Evolutionary conservation across 1,139 yeast species (phyloP), one percentile per base, ranked within the genome.

Genomic region (Magnusiomyces clavatus): DNA sequence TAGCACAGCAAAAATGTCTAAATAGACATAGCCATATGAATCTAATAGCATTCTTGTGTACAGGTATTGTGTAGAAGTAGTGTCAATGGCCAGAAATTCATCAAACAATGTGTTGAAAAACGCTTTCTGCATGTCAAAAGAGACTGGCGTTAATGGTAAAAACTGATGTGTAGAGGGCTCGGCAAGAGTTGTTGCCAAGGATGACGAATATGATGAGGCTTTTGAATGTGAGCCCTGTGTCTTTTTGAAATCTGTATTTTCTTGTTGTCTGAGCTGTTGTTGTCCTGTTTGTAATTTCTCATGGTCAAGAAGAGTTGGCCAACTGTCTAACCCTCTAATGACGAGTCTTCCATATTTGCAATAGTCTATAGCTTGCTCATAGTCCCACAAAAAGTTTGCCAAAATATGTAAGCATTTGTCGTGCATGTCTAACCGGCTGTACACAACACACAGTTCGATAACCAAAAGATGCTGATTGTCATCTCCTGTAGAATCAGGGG

Each of bases 371-470:
- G 71, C 68, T 6, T 68, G 62, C 20, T 63, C 64, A 51, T 66
- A 70, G 52, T 70, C 74, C 8, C 64, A 59, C 31, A 68, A 55
- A 2, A 60, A 58, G 19, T 59, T 62, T 39, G 64, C 61, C 39
- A 72, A 59, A n/a, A 67, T 59, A 14, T 62, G 61, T 24, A 72
- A 51, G 16, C 70, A 64, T 46, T 66, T 62, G 40, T 63, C 69
- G 50, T 69, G 69, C 13, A 60, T 56, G 11, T 66, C 68, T n/a
- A 69, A 56, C 20, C 61, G 60, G 19, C 69, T 64, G 52, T 67
- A 68, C 2, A 71, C 58, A 11, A 67, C 58, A 29, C 69, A 65
- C 42, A 67, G 60, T 52, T 72, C 76, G 17, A 65, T 54, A 14
- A 59, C 49, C 42, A 69, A 55, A 14, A 66, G 53, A 24, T 24